Percentiles rank a stretch among this genome's conserved stretches.
These are phyloP conservation scores for Starmerella floris DNA, from an alignment of 805 yeast genomes.

Conservation along the genomic window DNA sequence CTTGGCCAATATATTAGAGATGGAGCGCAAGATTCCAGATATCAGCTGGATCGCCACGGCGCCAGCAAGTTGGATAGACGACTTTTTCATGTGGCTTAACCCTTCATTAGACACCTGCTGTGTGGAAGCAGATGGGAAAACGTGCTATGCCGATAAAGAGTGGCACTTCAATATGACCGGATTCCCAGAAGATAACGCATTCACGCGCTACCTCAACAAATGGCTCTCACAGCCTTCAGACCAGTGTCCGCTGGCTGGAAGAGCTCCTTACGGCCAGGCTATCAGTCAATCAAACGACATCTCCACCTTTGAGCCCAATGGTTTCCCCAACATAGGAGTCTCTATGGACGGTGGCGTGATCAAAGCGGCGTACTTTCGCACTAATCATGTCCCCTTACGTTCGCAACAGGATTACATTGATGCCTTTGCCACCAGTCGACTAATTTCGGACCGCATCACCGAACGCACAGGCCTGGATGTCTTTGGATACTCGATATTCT, in stretches of 20 bases:
- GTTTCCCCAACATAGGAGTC: not conserved
- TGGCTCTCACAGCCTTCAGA: slow-evolving; percentile 77
- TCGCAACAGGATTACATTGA: slow-evolving; percentile 74
- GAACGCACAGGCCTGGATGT: slow-evolving; percentile 37
- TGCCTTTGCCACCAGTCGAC: slow-evolving; percentile 59
- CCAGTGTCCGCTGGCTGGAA: slow-evolving; percentile 90
- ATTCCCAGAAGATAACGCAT: slow-evolving; percentile 63
- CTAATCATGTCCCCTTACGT: slow-evolving; percentile 63
- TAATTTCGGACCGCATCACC: slow-evolving; percentile 44
- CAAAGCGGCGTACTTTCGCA: slow-evolving; percentile 39
- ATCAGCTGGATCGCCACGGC: slow-evolving; percentile 65
- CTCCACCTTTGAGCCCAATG: not conserved
- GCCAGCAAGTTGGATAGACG: slow-evolving; percentile 86
- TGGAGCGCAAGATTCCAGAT: slow-evolving; percentile 58
- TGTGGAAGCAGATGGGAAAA: slow-evolving; percentile 29
- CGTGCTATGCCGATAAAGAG: slow-evolving; percentile 43
- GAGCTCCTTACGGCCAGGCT: slow-evolving; percentile 70
- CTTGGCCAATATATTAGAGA: slow-evolving; percentile 65
- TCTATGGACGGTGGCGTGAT: slow-evolving; percentile 2
- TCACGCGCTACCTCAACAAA: slow-evolving; percentile 54
- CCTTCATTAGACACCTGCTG: slow-evolving; percentile 84
- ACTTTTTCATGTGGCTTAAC: slow-evolving; percentile 71
- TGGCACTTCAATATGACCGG: slow-evolving; percentile 60
- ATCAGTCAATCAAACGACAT: slow-evolving; percentile 2
- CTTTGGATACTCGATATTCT: slow-evolving; percentile 87